Conservation (phyloP, 805 yeast species). For the Grigorovia transvaalensis region DNA sequence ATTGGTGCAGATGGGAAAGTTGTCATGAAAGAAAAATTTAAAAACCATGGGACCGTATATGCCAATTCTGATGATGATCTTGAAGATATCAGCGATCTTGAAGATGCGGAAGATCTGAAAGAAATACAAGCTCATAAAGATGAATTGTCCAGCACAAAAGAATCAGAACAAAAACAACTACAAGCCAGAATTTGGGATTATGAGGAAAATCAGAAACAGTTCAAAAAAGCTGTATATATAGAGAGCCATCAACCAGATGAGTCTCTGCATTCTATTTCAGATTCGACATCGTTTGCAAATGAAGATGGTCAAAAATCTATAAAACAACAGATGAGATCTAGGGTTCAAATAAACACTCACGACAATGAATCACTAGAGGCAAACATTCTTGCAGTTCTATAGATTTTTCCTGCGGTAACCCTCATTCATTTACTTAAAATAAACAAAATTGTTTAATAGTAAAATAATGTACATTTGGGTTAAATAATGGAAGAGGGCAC, state of each 20-base stretch:
- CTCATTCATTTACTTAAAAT: too few species aligned
- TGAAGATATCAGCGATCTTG: slow-evolving; percentile 31
- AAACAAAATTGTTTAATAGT: not conserved
- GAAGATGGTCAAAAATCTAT: not conserved
- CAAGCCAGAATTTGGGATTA: slow-evolving; percentile 48
- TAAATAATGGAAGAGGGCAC: not conserved
- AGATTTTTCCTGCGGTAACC: not conserved
- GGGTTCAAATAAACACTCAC: slow-evolving; percentile 18
- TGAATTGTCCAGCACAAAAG: slow-evolving; percentile 12
- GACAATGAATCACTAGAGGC: slow-evolving; percentile 20
- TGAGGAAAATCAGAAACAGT: slow-evolving; percentile 41
- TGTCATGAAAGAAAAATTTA: slow-evolving; percentile 41
- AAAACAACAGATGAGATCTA: slow-evolving; percentile 7
- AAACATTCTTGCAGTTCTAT: slow-evolving; percentile 22
- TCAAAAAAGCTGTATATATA: slow-evolving; percentile 44
- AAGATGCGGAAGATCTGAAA: slow-evolving; percentile 25
- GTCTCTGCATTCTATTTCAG: not conserved
- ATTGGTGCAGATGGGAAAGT: slow-evolving; percentile 73
- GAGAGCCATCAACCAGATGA: slow-evolving; percentile 4
- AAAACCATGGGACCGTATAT: slow-evolving; percentile 11
- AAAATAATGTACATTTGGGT: not conserved
- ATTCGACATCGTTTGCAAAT: too few species aligned
- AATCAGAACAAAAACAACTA: slow-evolving; percentile 13
- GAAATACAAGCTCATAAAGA: slow-evolving; percentile 21
- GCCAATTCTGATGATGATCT: slow-evolving; percentile 25